phyloP scores from a whole-genome alignment of 495 filamentous ascomycete species.

The Penicillium simplicissimum region DNA sequence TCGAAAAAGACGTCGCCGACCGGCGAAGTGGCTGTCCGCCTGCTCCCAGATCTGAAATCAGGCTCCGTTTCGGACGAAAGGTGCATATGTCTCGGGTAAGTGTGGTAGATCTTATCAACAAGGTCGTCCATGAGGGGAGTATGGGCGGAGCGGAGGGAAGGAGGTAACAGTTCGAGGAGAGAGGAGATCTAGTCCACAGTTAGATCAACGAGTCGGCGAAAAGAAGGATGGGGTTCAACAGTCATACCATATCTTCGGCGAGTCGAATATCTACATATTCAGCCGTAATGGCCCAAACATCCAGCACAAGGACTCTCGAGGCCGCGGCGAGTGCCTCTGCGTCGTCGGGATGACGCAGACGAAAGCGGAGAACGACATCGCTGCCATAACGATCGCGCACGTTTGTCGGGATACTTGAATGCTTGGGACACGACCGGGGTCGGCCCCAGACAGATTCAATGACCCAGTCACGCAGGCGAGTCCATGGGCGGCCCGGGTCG shows the following conservation, averaged over 20 bases:
- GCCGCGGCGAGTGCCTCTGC: slow-evolving; percentile 73
- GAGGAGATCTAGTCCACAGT: slow-evolving; percentile 58
- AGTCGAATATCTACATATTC: slow-evolving; percentile 88
- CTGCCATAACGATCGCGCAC: slow-evolving; percentile 69
- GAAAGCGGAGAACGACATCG: slow-evolving; percentile 88
- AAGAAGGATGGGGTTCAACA: slow-evolving; percentile 24
- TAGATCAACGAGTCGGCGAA: neutral
- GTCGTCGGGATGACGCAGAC: slow-evolving; percentile 67
- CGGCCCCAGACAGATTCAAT: slow-evolving; percentile 66
- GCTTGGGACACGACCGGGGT: slow-evolving; percentile 23
- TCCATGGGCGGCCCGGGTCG: slow-evolving; percentile 43
- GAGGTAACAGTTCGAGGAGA: slow-evolving; percentile 79
- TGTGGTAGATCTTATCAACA: slow-evolving; percentile 70
- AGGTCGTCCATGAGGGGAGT: slow-evolving; percentile 79
- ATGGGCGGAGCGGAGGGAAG: slow-evolving; percentile 71
- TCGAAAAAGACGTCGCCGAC: slow-evolving; percentile 75
- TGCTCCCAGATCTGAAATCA: slow-evolving; percentile 36
- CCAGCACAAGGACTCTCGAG: slow-evolving; percentile 72
- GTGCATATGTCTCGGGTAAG: slow-evolving; percentile 59
- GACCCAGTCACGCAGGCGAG: slow-evolving; percentile 62
- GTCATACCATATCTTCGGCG: slow-evolving; percentile 66
- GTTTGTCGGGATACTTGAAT: slow-evolving; percentile 42
- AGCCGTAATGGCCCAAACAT: slow-evolving; percentile 85
- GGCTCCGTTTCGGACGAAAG: slow-evolving; percentile 30
- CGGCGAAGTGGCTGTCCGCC: slow-evolving; percentile 31